phyloP scores from a whole-genome alignment of 176 grass and related monocot genomes.

The Cenchrus purpureus region DNA sequence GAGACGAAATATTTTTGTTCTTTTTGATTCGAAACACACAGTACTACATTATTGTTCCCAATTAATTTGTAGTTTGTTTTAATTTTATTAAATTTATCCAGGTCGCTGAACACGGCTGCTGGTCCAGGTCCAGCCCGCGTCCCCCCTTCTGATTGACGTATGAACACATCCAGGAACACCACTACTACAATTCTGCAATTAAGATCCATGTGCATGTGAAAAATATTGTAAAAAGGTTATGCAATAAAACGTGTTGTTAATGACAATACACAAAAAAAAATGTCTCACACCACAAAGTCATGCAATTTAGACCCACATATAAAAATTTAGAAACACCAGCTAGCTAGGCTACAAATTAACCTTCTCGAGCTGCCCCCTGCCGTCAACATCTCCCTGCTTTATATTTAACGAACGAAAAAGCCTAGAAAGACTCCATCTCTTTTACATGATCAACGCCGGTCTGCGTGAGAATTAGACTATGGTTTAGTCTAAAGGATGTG shows the following conservation, averaged over 20 bases:
- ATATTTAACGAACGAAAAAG: background rate
- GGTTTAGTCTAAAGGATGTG: slow-evolving; percentile 1
- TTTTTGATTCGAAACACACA: too few species aligned
- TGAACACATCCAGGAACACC: background rate
- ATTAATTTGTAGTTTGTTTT: background rate
- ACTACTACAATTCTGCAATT: background rate
- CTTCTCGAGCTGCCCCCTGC: background rate
- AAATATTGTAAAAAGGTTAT: background rate
- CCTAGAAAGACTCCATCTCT: background rate
- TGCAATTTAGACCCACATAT: background rate
- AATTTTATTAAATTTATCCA: background rate
- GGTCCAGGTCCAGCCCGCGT: background rate
- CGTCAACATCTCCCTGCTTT: background rate
- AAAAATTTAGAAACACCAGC: background rate
- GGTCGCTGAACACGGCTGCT: slow-evolving; percentile 23
- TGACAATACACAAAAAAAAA: background rate
- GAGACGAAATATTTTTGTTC: too few species aligned
- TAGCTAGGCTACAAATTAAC: background rate
- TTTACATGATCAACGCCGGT: background rate
- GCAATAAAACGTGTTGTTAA: background rate
- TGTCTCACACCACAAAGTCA: background rate
- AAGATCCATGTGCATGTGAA: background rate
- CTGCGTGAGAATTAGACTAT: slow-evolving; percentile 3
- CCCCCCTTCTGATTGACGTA: background rate
- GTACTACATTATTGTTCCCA: background rate